Evolutionary conservation across 139 green algal species (phyloP), one percentile per base, ranked within the genome.

Genomic region (Trebouxia sp.): DNA sequence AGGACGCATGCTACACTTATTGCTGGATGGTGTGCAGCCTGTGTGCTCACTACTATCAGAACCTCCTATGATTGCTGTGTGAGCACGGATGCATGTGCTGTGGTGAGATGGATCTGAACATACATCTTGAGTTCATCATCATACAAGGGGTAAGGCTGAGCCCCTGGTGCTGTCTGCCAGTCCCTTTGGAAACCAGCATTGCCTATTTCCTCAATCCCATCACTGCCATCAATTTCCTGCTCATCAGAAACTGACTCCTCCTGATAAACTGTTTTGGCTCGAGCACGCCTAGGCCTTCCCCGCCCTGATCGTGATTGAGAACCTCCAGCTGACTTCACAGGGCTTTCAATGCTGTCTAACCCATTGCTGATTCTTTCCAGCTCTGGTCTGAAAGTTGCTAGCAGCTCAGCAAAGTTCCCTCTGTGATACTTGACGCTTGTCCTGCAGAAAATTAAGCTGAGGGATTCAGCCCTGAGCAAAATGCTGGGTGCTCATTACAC

Each of bases 231-330:
- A n/a, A n/a, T n/a, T 14, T 45, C 62, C 20, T 72, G 62, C 5
- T 72, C 62, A 45, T 72, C 62, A 72, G 62, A 72, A 0, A 72
- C 62, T 42, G 62, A 72, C 35, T 72, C 62, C 28, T 72, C 62
- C 37, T 72, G 62, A 41, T 72, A 72, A 8, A 35, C 42, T 45
- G 62, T 32, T 35, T 72, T 72, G 32, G 62, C 62, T 11, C 62
- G 62, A 8, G 62, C 62, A 43, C 62, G 62, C 14, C 35, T 72
- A 6, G 62, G 62, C 32, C 62, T 42, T 8, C 32, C 42, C 35
- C 62, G 32, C 14, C n/a, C 62, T 30, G 62, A 72, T 2, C 62
- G 62, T 43, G 62, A 32, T 72, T 72, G 62, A 30, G 62, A 72
- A 28, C 32, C 43, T 43, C 62, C 62, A 45, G 62, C 62, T 72